Base-by-base conservation (phyloP, 805 yeast species). In the Barnettozyma salicaria region DNA sequence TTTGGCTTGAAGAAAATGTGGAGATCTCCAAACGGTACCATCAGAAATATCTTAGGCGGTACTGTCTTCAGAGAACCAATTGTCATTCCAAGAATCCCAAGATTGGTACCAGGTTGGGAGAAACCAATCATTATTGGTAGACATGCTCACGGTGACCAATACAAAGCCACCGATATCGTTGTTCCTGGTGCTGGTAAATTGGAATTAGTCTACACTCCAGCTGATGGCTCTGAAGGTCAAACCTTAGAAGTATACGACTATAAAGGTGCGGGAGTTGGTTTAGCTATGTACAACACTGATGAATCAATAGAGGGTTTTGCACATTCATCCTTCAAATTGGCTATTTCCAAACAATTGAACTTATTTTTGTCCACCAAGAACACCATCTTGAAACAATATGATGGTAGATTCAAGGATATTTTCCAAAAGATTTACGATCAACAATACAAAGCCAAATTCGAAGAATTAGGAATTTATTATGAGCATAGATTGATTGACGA, bases 51-150 rank as follows among this genome's bases (percentile, higher is more conserved):
- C 38, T 61, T 83, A 44, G 85, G 84, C 24, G 92, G 92, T 50
- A 83, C 92, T 17, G 90, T 83, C 22, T 83, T 83, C 63, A 74
- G 92, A 62, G 92, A 83, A 57, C 86, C 89, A 38, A 83, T 83
- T 55, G 82, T 83, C 40, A 81, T 83, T 47, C 80, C 81, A 30
- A 76, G 79, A 56, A 75, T 83, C 36, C 92, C 92, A 40, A 67
- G 92, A 55, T 64, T 83, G 39, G 78, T 83, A 28, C 86, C 87
- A 22, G 76, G 78, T 24, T 83, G 92, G 92, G 78, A 80, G 55
- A 72, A 81, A 54, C 90, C 90, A 43, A 83, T 83, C 52, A 78
- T 83, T 37, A 83, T 83, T 49, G 92, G 92, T 40, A 78, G 92
- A 75, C 92, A 83, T 46, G 90, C 90, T 12, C 80, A 75, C 55